Base-by-base conservation (phyloP, 164 flowering plant genomes). In the Piper longum region DNA sequence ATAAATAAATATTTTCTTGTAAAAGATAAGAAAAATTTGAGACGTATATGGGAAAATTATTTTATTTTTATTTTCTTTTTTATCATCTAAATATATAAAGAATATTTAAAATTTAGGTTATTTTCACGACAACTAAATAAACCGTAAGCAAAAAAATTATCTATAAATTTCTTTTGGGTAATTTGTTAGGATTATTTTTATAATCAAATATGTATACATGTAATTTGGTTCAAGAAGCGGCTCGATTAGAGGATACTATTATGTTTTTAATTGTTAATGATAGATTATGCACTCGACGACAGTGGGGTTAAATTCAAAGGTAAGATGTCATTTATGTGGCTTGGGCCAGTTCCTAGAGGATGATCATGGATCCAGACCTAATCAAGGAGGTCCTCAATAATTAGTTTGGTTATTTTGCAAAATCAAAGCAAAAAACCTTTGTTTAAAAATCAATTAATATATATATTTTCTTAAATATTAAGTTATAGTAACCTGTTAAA, bases 351-450 rank as follows among this genome's bases (percentile, higher is more conserved):
- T 16, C 84, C 88, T 1, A 76, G 72, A 60, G 14, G 74, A 72
- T 67, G 62, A 56, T 84, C 16, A 55, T 17, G 65, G 81, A 82
- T 18, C 78, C 85, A 8, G 75, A 80, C 56, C 16, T 74, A 66
- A 68, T 80, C 12, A 77, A 63, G 64, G 74, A 71, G 44, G 65
- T 73, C 0, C 56, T 83, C 12, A 39, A 70, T 0, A 66, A 78
- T 68, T 78, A 75, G 71, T 41, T 16, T 17, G 81, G 75, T 17
- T 69, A 77, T 57, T 73, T 82, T 57, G 66, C 59, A 59, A 80
- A 77, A 71, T 82, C 79, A 51, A 70, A 72, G 56, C 6, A 60
- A 7, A 79, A 68, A 63, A 81, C 88, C 45, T 62, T 75, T n/a
- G n/a, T n/a, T n/a, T n/a, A n/a, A n/a, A n/a, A n/a, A n/a, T n/a